Evolutionary conservation across 108 stramenopile genomes (phyloP), one percentile per base, ranked within the genome.

Genomic region (Nitzschia sp.): DNA sequence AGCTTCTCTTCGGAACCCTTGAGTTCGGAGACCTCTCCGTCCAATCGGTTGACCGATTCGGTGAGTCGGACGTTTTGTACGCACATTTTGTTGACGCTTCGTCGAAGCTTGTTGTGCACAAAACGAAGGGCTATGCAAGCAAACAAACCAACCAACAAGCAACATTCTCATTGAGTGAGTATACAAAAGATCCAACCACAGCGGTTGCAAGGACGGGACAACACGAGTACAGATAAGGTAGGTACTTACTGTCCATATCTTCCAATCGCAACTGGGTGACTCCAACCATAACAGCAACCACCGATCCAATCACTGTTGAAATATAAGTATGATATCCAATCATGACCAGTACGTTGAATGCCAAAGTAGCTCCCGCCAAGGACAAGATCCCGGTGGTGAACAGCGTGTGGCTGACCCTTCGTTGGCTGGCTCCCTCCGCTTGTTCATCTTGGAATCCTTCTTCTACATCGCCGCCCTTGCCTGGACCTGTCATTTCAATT

Each of bases 1-100:
- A 73, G 25, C 50, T 42, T 37, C 26, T 57, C 20, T 66, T 73
- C 72, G 17, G 21, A 24, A 3, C 19, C 65, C 37, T 66, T 66
- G 26, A 66, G 42, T 19, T 26, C n/a, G 26, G 24, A 6, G 2
- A 54, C 37, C 34, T 66, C 22, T 12, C n/a, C 14, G n/a, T 53
- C 12, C 38, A 66, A 25, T 5, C 34, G 1, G 6, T 52, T 34
- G 37, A 48, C 29, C 1, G 51, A n/a, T 20, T 40, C 17, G 15
- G 51, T 53, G 14, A 66, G 41, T 22, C 29, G 34, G 12, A 53
- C 52, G 10, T 66, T 66, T 53, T 53, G 21, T 17, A 1, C 20
- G 8, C 52, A 20, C 19, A 66, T 43, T 21, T 19, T 52, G 38
- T 66, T 66, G 52, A 66, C 65, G 15, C 34, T 34, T 15, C 38